A percentile compares a stretch with the other conserved stretches of the same genome.
Evolutionary conservation across 257 asterid genomes (phyloP).

Genomic region (Scutellaria baicalensis): DNA sequence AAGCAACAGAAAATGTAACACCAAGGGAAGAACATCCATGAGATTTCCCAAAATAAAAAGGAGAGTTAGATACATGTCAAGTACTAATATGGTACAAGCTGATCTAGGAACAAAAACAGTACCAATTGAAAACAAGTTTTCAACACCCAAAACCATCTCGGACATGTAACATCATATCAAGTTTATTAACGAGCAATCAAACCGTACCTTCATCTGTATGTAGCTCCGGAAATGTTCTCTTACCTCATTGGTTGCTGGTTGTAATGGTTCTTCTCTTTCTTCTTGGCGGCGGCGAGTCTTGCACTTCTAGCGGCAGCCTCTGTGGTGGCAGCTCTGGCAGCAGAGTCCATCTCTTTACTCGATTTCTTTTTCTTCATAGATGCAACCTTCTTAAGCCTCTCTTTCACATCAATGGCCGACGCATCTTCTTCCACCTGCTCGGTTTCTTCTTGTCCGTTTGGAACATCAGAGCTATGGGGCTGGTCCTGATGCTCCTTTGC

Average conservation of each 20-base stretch:
- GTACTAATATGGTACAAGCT: constrained; percentile 23
- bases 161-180: constrained; percentile 10
- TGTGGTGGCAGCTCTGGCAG: constrained; percentile 76
- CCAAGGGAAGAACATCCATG: constrained; percentile 9
- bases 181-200: constrained; percentile 26
- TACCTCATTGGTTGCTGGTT: constrained; percentile 84
- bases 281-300: constrained; percentile 85
- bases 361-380: constrained; percentile 78
- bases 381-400: constrained; percentile 67
- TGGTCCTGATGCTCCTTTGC: constrained; percentile 57
- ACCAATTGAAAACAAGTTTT: constrained; percentile 12
- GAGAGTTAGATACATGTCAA: constrained; percentile 6
- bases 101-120: constrained; percentile 11
- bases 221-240: neutral
- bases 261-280: constrained; percentile 89
- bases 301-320: constrained; percentile 95
- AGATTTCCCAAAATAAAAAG: neutral
- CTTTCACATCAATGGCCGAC: constrained; percentile 54
- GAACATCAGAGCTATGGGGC: constrained; percentile 33
- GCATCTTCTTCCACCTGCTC: constrained; percentile 43
- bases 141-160: constrained; percentile 12
- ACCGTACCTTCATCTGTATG: neutral
- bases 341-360: constrained; percentile 70
- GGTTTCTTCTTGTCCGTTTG: constrained; percentile 35
- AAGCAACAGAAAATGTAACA: neutral